A percentile compares a stretch with the other conserved stretches of the same genome.
Evolutionary conservation across 768 basidiomycete genomes (phyloP).

Genomic region (Podaxis sp.): DNA sequence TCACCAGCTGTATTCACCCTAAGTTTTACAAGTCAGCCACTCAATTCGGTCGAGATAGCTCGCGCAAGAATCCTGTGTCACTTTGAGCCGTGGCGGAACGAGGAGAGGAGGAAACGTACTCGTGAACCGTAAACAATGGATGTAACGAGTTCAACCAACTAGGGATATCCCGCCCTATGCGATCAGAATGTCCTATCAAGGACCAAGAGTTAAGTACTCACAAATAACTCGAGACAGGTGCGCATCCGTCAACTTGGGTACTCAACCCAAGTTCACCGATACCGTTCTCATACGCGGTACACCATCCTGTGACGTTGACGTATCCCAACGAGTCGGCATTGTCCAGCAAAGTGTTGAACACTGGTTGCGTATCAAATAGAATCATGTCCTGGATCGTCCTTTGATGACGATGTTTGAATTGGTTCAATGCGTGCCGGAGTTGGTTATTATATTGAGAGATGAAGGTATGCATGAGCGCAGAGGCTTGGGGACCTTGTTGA

Average conservation of each 20-base stretch:
- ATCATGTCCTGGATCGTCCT: conserved; percentile 42
- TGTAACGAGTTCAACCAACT: conserved; percentile 66
- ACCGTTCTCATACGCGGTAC: conserved; percentile 58
- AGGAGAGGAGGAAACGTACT: conserved; percentile 36
- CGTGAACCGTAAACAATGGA: conserved; percentile 62
- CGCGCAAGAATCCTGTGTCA: conserved; percentile 48
- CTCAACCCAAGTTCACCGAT: conserved; percentile 39
- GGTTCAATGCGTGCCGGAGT: conserved; percentile 34
- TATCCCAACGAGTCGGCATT: conserved; percentile 53
- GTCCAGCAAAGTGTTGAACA: conserved; percentile 61
- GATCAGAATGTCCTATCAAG: background rate
- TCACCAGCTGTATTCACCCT: background rate
- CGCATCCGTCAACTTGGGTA: conserved; percentile 58
- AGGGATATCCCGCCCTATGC: background rate
- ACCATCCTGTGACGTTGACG: conserved; percentile 58
- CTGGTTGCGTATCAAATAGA: conserved; percentile 54
- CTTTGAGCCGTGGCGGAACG: background rate
- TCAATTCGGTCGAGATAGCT: conserved; percentile 46
- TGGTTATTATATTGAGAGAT: conserved; percentile 53
- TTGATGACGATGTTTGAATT: conserved; percentile 40
- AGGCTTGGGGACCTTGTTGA: conserved; percentile 37
- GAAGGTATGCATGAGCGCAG: conserved; percentile 33
- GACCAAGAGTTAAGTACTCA: conserved; percentile 30
- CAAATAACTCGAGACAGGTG: conserved; percentile 68
- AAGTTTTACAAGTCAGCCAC: conserved; percentile 24